Conservation (phyloP, 495 filamentous ascomycete species). For the Neurospora sp. region DNA sequence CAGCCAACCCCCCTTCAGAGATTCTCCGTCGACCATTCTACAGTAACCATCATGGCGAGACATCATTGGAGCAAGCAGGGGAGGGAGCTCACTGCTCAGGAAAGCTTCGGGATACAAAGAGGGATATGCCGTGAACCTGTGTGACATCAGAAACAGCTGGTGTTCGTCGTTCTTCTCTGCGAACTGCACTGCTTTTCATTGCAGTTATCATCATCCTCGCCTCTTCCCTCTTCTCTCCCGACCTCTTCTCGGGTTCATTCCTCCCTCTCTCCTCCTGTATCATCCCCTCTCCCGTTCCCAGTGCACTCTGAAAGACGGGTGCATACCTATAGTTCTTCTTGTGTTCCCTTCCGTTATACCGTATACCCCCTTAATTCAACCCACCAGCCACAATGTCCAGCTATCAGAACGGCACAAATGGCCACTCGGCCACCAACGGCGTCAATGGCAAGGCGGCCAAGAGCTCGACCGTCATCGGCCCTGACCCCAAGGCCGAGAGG, state of each 20-base stretch:
- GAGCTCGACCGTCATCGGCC: background rate
- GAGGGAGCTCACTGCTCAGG: background rate
- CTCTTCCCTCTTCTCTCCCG: background rate
- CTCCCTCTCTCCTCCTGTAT: background rate
- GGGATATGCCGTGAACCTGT: background rate
- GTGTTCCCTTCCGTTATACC: background rate
- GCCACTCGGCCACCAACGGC: background rate
- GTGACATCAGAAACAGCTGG: background rate
- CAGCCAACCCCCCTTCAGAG: background rate
- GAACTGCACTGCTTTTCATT: background rate
- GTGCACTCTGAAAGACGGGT: background rate
- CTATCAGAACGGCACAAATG: constrained; percentile 5
- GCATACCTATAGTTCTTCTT: background rate
- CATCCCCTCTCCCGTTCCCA: background rate
- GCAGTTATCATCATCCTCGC: background rate
- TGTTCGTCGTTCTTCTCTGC: background rate
- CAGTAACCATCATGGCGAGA: background rate
- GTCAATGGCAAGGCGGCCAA: constrained; percentile 4
- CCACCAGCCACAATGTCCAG: constrained; percentile 4
- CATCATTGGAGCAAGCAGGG: background rate
- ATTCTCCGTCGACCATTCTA: background rate
- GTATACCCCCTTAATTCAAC: background rate
- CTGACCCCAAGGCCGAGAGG: background rate
- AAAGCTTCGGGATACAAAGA: background rate
- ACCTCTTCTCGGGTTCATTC: background rate